phyloP scores from a whole-genome alignment of 2,329 filamentous ascomycete genomes.

The Calonectria pseudoreteaudii region DNA sequence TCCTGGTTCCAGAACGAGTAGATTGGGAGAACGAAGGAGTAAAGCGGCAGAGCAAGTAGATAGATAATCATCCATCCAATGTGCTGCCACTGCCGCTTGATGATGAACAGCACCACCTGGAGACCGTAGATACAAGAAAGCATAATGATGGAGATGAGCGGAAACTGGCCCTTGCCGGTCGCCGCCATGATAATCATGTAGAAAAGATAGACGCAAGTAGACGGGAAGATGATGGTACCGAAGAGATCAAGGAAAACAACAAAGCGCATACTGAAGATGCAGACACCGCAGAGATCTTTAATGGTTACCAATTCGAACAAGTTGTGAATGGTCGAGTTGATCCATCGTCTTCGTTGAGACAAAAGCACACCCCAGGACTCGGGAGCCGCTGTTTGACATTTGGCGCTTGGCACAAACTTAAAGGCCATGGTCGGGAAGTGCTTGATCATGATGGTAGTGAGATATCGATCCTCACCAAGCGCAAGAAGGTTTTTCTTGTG shows the following conservation, averaged over 20 bases:
- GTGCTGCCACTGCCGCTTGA: slow-evolving; percentile 98
- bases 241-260: slow-evolving; percentile 94
- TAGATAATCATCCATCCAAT: slow-evolving; percentile 99
- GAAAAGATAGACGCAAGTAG: slow-evolving; percentile 88
- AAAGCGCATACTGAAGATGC: slow-evolving; percentile 98
- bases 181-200: slow-evolving; percentile 71
- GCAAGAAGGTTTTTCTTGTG: slow-evolving; percentile 97
- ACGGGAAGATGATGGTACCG: slow-evolving; percentile 91
- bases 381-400: slow-evolving; percentile 91
- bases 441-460: slow-evolving; percentile 98
- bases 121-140: slow-evolving; percentile 93
- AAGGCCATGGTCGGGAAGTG: slow-evolving; percentile 95
- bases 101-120: slow-evolving; percentile 93
- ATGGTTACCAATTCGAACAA: slow-evolving; percentile 89
- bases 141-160: slow-evolving; percentile 88
- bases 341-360: slow-evolving; percentile 98
- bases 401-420: slow-evolving; percentile 94
- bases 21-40: slow-evolving; percentile 88
- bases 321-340: slow-evolving; percentile 99
- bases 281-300: slow-evolving; percentile 96
- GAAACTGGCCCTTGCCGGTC: slow-evolving; percentile 78
- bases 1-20: slow-evolving; percentile 99
- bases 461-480: slow-evolving; percentile 94
- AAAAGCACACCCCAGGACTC: slow-evolving; percentile 93
- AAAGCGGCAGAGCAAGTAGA: slow-evolving; percentile 90